A percentile compares a stretch with the other conserved stretches of the same genome.
Evolutionary conservation across 2,329 filamentous ascomycete genomes (phyloP).

Genomic region (Beauveria medogensis): DNA sequence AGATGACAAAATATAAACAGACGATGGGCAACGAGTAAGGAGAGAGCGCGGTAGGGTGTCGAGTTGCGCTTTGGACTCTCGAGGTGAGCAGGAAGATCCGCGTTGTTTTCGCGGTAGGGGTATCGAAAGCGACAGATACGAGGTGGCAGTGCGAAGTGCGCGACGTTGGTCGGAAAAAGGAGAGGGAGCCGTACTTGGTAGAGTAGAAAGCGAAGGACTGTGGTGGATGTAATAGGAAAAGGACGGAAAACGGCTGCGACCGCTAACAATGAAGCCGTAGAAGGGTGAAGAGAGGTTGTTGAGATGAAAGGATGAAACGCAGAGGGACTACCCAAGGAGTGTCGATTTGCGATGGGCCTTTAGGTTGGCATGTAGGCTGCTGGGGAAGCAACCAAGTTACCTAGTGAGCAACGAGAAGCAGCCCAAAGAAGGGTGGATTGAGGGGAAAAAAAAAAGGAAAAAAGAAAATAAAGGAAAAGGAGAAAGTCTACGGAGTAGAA

Average conservation of each 20-base stretch:
- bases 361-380: background rate
- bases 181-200: background rate
- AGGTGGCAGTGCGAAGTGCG: background rate
- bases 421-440: background rate
- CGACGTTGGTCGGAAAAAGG: background rate
- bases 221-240: background rate
- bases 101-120: background rate
- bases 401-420: background rate
- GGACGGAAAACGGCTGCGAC: background rate
- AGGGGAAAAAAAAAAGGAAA: background rate
- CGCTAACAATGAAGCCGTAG: background rate
- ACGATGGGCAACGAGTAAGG: background rate
- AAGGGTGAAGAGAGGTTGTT: background rate
- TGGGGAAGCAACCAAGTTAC: background rate
- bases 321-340: background rate
- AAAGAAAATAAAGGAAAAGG: background rate
- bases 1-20: background rate
- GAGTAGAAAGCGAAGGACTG: background rate
- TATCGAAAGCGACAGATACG: background rate
- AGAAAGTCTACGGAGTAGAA: background rate
- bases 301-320: constrained; percentile 5
- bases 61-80: background rate
- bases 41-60: background rate
- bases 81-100: background rate
- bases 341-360: background rate